A percentile compares a stretch with the other conserved stretches of the same genome.
Conservation (phyloP, 192 early-diverging fungal genomes). For the Backusella westeae region DNA sequence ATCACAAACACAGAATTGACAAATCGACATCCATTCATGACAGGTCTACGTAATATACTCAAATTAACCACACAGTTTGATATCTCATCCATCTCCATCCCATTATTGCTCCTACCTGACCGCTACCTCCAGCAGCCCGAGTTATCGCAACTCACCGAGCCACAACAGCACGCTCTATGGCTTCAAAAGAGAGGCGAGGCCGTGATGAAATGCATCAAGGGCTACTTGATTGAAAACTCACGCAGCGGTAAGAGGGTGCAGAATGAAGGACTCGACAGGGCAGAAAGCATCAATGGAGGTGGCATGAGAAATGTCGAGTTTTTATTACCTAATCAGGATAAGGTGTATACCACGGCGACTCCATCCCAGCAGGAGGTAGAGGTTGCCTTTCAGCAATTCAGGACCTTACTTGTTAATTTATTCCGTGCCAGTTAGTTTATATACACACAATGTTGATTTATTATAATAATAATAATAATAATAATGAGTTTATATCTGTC, state of each 20-base stretch:
- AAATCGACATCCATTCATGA: conserved; percentile 41
- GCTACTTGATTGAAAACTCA: conserved; percentile 55
- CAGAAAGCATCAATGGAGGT: conserved; percentile 23
- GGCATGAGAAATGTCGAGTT: conserved; percentile 51
- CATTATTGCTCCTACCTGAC: conserved; percentile 64
- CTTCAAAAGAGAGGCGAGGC: conserved; percentile 46
- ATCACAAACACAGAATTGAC: conserved; percentile 22
- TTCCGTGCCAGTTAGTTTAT: conserved; percentile 44
- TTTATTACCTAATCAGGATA: conserved; percentile 41
- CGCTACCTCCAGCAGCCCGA: conserved; percentile 27
- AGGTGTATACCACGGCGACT: conserved; percentile 12
- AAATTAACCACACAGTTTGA: conserved; percentile 57
- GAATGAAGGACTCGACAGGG: conserved; percentile 40
- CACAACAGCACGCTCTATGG: conserved; percentile 35
- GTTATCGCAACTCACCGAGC: conserved; percentile 20
- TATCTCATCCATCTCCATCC: conserved; percentile 60
- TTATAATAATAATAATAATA: neutral
- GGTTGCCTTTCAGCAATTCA: conserved; percentile 42
- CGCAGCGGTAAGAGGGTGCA: conserved; percentile 43
- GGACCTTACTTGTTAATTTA: conserved; percentile 40
- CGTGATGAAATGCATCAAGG: conserved; percentile 50
- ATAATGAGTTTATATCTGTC: neutral
- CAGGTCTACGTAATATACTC: conserved; percentile 64
- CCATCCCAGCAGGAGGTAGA: conserved; percentile 29
- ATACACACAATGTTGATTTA: neutral